Conservation (phyloP, 306 rosid species). For the Cucumis cinereus region DNA sequence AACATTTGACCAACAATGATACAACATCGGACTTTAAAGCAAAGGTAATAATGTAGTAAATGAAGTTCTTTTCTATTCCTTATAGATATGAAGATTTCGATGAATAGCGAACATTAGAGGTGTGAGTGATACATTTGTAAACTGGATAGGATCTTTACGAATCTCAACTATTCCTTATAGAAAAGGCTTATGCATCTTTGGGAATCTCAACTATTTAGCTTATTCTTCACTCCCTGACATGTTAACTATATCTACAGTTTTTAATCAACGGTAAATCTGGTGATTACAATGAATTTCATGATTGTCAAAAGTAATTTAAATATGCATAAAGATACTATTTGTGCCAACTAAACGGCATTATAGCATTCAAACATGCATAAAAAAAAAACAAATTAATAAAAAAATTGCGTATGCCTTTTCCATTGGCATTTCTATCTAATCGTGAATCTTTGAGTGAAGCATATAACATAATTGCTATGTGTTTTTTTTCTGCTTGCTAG, state of each 20-base stretch:
- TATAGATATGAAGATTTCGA: background rate
- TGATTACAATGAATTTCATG: background rate
- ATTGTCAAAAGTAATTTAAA: background rate
- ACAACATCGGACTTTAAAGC: slow-evolving; percentile 22
- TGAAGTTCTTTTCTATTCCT: background rate
- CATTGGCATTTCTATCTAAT: too few relatives aligned
- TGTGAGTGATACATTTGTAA: background rate
- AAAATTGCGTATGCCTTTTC: too few relatives aligned
- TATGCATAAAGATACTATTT: too few relatives aligned
- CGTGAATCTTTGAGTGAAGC: too few relatives aligned
- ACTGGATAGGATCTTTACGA: background rate
- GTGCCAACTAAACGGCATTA: too few relatives aligned
- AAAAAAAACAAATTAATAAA: too few relatives aligned
- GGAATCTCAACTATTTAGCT: background rate
- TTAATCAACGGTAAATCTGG: background rate
- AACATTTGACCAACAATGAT: slow-evolving; percentile 17
- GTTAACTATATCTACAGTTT: background rate
- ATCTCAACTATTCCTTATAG: background rate
- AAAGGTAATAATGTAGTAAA: slow-evolving; percentile 28
- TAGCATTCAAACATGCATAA: too few relatives aligned
- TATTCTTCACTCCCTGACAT: background rate
- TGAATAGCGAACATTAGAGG: background rate
- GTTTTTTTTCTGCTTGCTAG: too few relatives aligned
- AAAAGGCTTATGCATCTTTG: too few relatives aligned
- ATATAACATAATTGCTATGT: too few relatives aligned